Base-by-base conservation (phyloP, 495 filamentous ascomycete genomes). In the Penicillium simplicissimum region DNA sequence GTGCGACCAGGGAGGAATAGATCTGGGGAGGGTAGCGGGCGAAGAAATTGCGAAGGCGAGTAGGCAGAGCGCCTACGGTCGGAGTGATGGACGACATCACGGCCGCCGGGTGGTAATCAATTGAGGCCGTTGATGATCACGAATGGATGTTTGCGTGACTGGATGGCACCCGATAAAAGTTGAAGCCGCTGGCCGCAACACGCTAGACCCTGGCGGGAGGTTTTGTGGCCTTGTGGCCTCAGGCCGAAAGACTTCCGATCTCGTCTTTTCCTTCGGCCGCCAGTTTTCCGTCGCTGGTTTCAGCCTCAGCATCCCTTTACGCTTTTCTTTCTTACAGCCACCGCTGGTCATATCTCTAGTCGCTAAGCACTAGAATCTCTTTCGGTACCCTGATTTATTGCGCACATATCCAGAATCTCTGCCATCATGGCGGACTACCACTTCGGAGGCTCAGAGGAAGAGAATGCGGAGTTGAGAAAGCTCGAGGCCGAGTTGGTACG, bases 31-130 rank as follows among this genome's bases (percentile, higher is more conserved):
- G 95, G 69, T 92, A 97, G 61, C 89, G 87, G 37, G 89, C 87
- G 75, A 98, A 91, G 84, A 98, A 97, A 62, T 87, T 87, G 59
- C 84, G 84, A n/a, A 98, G 84, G 17, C 88, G 87, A 19, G 81
- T 75, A 15, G 92, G 95, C 43, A 81, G 68, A 13, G 65, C 63
- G 56, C 52, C 66, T 10, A 74, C 57, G 57, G 54, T 51, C 42
- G 56, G 21, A 35, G 65, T 25, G 4, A 59, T 25, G 40, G 64
- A 48, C 8, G 75, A 62, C 72, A 79, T 79, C 58, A 25, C 75
- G 64, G 58, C 52, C 33, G 36, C 38, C 15, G 7, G 17, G 31
- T 23, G 48, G 47, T 11, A 15, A 23, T 54, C 57, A 54, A 52
- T 33, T 48, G 14, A 45, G 45, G 45, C 52, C 43, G 34, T 53